Evolutionary conservation across 192 early-diverging fungal genomes (phyloP), one percentile per base, ranked within the genome.

Genomic region (Polychytrium aggregatum): DNA sequence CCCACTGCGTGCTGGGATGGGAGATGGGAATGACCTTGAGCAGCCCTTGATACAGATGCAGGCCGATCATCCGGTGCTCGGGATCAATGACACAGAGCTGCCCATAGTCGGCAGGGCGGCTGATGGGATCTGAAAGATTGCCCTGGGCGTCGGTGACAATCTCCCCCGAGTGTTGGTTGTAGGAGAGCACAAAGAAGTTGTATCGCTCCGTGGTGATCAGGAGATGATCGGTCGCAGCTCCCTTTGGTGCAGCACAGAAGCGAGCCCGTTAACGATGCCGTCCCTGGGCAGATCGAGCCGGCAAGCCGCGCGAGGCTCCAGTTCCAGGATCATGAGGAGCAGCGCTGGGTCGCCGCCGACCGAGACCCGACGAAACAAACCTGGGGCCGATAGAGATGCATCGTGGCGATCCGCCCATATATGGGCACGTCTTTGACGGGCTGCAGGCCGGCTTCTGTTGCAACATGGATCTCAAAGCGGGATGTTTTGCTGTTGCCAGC

Each of bases 141-240:
- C 82, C 85, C 13, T 60, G 65, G 29, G 73, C 62, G 59, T 87
- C 86, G 0, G 88, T 89, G 5, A 72, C 45, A 3, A 87, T 46
- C 27, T 27, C 51, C 14, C 69, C 40, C 29, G 50, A 41, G 0
- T 48, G 36, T 1, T 65, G 51, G 50, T 83, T 78, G 61, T 81
- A 86, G n/a, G 74, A 70, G 5, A 94, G 60, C 7, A 88, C 66
- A 1, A 76, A 70, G 57, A 80, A 82, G 44, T 88, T 71, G 59
- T 74, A 67, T 31, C 70, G 67, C 20, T 78, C 76, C 13, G 86
- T 87, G 17, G 73, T 60, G 9, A 90, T 44, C 42, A 94, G 59
- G 18, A 90, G 50, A 14, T 76, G 59, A 29, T 82, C 85, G 14
- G 79, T 86, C 0, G 54, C 26, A 2, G 54, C 55, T 1, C 51